These are phyloP conservation scores for Candida maltosa DNA, from an alignment of 805 yeast genomes.

Conservation along the genomic window DNA sequence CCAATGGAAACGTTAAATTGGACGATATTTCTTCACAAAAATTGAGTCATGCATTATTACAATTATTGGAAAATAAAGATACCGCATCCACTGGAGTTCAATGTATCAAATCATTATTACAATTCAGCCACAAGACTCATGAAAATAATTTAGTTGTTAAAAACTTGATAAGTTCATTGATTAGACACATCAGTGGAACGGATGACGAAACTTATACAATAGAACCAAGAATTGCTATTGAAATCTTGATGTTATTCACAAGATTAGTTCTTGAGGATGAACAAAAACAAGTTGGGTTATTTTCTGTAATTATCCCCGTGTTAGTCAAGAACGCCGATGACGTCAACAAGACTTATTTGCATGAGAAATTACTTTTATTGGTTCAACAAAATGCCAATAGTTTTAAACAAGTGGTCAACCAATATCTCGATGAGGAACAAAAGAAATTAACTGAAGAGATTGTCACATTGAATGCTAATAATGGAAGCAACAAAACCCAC, in stretches of 20 bases:
- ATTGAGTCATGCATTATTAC: conserved; percentile 21
- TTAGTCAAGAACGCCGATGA: conserved; percentile 24
- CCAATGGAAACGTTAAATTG: conserved; percentile 30
- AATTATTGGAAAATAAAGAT: conserved; percentile 17
- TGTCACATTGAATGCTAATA: conserved; percentile 24
- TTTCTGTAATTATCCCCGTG: conserved; percentile 33
- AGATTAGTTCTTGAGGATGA: conserved; percentile 27
- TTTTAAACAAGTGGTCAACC: conserved; percentile 48
- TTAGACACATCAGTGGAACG: conserved; percentile 22
- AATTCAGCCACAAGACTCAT: conserved; percentile 20
- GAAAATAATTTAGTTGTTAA: conserved; percentile 35
- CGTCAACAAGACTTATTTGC: conserved; percentile 35
- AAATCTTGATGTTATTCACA: conserved; percentile 46
- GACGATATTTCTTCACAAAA: conserved; percentile 18
- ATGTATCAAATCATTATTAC: conserved; percentile 58
- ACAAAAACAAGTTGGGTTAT: conserved; percentile 24
- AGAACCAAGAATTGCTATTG: conserved; percentile 38
- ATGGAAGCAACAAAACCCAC: not conserved
- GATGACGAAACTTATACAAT: conserved; percentile 10
- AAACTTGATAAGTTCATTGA: conserved; percentile 43
- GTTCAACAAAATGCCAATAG: conserved; percentile 40
- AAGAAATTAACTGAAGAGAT: conserved; percentile 39
- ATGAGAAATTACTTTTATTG: conserved; percentile 45
- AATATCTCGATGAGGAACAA: conserved; percentile 37
- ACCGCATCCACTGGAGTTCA: conserved; percentile 40